Evolutionary conservation across 108 stramenopile species (phyloP).

Genomic region (Skeletonema potamos): DNA sequence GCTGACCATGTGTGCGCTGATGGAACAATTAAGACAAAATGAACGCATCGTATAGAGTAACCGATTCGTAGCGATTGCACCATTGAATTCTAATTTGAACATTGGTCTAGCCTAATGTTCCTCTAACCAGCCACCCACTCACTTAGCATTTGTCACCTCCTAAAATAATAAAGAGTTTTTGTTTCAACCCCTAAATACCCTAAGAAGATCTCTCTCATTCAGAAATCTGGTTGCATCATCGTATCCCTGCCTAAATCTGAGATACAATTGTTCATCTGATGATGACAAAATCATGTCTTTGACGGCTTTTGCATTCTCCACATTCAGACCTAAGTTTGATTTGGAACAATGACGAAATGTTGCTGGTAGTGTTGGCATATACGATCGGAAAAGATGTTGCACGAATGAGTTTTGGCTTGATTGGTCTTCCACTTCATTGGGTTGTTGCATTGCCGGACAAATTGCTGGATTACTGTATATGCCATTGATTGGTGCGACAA

Average conservation of each 20-base stretch:
- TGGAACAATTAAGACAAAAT: too few species aligned
- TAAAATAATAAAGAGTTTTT: too few species aligned
- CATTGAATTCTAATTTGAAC: too few species aligned
- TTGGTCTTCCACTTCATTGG: background rate
- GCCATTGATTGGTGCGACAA: constrained; percentile 59
- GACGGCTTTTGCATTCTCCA: constrained; percentile 17
- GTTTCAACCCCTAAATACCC: background rate
- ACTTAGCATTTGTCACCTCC: too few species aligned
- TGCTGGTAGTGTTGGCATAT: constrained; percentile 17
- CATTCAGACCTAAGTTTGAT: constrained; percentile 30
- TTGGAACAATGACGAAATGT: constrained; percentile 39
- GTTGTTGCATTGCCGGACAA: constrained; percentile 31
- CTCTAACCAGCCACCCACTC: too few species aligned
- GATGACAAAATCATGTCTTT: constrained; percentile 41
- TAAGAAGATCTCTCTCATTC: constrained; percentile 2
- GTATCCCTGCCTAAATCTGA: constrained; percentile 42
- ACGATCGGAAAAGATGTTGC: constrained; percentile 14
- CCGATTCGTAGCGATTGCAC: too few species aligned
- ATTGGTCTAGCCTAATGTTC: too few species aligned
- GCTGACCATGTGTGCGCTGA: too few species aligned
- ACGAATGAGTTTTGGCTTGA: background rate
- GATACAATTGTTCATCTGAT: constrained; percentile 41
- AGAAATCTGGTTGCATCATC: constrained; percentile 46
- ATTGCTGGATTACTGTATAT: constrained; percentile 50
- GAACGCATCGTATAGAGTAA: too few species aligned